Conservation (phyloP, 495 filamentous ascomycete genomes). For the Penicillium argentinense region DNA sequence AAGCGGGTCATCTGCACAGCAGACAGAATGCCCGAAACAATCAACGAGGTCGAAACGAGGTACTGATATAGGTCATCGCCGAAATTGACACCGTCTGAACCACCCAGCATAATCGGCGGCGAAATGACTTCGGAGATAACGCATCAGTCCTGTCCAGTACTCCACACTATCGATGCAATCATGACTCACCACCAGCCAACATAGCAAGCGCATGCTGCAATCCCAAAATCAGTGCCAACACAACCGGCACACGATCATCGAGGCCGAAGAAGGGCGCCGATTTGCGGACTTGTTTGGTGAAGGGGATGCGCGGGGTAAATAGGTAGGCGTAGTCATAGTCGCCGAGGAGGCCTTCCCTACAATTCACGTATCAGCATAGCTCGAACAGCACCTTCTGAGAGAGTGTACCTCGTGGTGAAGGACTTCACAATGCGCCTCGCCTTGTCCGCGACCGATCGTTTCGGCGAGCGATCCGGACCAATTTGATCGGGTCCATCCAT, state of each 20-base stretch:
- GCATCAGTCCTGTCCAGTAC: background rate
- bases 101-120: slow-evolving; percentile 75
- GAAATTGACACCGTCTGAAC: slow-evolving; percentile 66
- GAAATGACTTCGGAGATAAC: slow-evolving; percentile 60
- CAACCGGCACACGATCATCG: slow-evolving; percentile 76
- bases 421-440: slow-evolving; percentile 35
- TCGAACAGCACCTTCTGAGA: too few species aligned
- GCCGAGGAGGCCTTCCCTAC: slow-evolving; percentile 72
- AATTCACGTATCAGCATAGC: slow-evolving; percentile 30
- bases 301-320: slow-evolving; percentile 80
- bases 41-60: slow-evolving; percentile 85
- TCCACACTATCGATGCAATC: too few species aligned
- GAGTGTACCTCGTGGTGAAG: slow-evolving; percentile 54
- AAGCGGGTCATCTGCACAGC: slow-evolving; percentile 83
- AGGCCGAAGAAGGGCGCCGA: slow-evolving; percentile 85
- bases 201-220: slow-evolving; percentile 70
- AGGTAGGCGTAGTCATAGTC: slow-evolving; percentile 82
- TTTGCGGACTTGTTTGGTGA: slow-evolving; percentile 64
- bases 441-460: slow-evolving; percentile 38
- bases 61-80: slow-evolving; percentile 63
- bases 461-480: slow-evolving; percentile 45
- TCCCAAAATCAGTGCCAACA: slow-evolving; percentile 71
- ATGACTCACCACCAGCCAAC: slow-evolving; percentile 55
- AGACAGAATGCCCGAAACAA: slow-evolving; percentile 80
- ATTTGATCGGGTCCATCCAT: slow-evolving; percentile 54